These are phyloP conservation scores for Leishmania braziliensis DNA, from an alignment of 208 protist species.

Conservation along the genomic window DNA sequence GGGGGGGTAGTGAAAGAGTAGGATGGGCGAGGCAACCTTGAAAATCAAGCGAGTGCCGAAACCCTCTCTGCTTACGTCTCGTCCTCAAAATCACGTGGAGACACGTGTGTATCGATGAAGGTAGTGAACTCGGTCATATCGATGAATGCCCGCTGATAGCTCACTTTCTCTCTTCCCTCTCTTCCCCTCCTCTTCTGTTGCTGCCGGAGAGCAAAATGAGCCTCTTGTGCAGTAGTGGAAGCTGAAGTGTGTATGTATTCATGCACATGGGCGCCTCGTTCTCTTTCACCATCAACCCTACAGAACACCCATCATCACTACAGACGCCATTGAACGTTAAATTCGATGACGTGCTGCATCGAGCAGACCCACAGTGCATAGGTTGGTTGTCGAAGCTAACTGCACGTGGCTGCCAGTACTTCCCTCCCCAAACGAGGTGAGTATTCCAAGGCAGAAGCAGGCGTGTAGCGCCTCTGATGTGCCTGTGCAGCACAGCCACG, in stretches of 20 bases:
- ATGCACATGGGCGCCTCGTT: not conserved
- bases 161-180: not conserved
- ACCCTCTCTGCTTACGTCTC: not conserved
- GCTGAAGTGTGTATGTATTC: not conserved
- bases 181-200: not conserved
- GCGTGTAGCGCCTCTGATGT: too few relatives aligned
- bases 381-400: too few relatives aligned
- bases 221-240: not conserved
- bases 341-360: too few relatives aligned
- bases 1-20: not conserved
- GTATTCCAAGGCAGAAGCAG: too few relatives aligned
- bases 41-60: not conserved
- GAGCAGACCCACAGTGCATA: too few relatives aligned
- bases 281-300: not conserved
- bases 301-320: too few relatives aligned
- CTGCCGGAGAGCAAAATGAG: not conserved
- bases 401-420: too few relatives aligned
- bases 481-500: too few relatives aligned
- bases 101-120: not conserved
- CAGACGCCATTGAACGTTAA: too few relatives aligned
- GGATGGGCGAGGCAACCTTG: not conserved
- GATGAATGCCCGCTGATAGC: not conserved
- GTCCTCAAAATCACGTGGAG: too few relatives aligned
- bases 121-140: not conserved
- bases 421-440: too few relatives aligned